phyloP scores from a whole-genome alignment of 352 stramenopile species.

The Pythium brachiatum region DNA sequence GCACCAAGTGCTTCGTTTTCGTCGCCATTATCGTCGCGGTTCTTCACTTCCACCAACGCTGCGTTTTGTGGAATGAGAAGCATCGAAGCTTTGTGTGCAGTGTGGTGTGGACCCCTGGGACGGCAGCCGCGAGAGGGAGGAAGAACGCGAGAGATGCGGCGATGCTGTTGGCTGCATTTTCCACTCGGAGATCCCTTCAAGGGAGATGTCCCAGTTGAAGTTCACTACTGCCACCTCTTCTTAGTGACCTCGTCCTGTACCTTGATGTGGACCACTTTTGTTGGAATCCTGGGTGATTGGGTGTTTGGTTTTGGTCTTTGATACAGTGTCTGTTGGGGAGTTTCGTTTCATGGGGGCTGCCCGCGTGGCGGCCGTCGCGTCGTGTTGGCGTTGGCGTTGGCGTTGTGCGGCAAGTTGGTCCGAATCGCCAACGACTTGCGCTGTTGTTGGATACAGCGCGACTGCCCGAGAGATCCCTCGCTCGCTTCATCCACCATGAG shows the following conservation, averaged over 20 bases:
- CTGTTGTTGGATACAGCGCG: not conserved
- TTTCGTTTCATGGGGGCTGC: slow-evolving; percentile 16
- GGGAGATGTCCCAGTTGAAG: slow-evolving; percentile 17
- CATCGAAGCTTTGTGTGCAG: not conserved
- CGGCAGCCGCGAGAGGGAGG: too few relatives aligned
- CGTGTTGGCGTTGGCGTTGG: not conserved
- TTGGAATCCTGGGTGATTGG: slow-evolving; percentile 20
- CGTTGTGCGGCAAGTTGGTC: not conserved
- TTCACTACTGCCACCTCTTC: not conserved
- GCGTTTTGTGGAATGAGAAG: not conserved
- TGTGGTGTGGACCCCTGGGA: too few relatives aligned
- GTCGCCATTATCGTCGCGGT: slow-evolving; percentile 2
- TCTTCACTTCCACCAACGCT: not conserved
- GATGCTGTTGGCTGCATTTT: not conserved
- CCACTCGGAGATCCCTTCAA: not conserved
- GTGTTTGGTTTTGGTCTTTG: slow-evolving; percentile 15
- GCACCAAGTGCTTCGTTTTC: slow-evolving; percentile 50
- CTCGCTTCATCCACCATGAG: slow-evolving; percentile 40
- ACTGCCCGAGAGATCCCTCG: not conserved
- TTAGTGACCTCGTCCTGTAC: slow-evolving; percentile 4
- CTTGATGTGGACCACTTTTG: slow-evolving; percentile 15
- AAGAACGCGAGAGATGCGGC: not conserved
- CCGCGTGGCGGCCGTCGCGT: slow-evolving; percentile 22
- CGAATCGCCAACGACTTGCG: not conserved
- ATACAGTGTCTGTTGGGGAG: slow-evolving; percentile 18